Evolutionary conservation across 2,329 filamentous ascomycete species (phyloP), one percentile per base, ranked within the genome.

Genomic region (Fusarium piperis): DNA sequence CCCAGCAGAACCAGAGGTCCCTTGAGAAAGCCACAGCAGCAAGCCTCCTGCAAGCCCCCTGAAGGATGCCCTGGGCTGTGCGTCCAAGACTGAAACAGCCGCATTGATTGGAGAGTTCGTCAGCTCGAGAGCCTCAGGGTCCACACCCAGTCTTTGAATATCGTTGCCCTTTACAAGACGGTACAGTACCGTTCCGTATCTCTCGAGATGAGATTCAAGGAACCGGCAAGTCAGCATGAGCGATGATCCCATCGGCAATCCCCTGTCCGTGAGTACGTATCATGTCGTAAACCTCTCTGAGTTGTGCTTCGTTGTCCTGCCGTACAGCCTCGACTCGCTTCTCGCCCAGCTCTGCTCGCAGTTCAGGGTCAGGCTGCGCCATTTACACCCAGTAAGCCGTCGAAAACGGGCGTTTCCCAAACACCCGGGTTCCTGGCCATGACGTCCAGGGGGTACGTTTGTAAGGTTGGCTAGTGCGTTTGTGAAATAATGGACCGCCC

Each of bases 101-200:
- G 23, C 38, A 55, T 52, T 74, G 70, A 74, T 74, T 75, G 73
- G 73, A 46, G 52, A 51, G 59, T 63, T 64, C 48, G 26, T 35
- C 35, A 33, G 26, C 44, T 56, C 58, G 48, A 58, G 75, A 77
- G 75, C 73, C 68, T 77, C 75, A 77, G 75, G 75, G 75, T 77
- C 74, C 75, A 76, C 73, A 69, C 65, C 63, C 59, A 56, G 55
- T 52, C 51, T 63, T 32, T 16, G 16, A 38, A 36, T 52, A 75
- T 65, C 70, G 58, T 71, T 73, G 32, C 65, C 62, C n/a, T 70
- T 64, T 64, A 20, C 18, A 53, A 73, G 53, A 66, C 70, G 62
- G 59, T 61, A 64, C 41, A 30, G 59, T 60, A 61, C 69, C 59
- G 70, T 72, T 72, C 67, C 59, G 51, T 66, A 71, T 56, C 64